Evolutionary conservation across 1,139 yeast genomes (phyloP), one percentile per base, ranked within the genome.

Genomic region (Wickerhamomyces sp.): DNA sequence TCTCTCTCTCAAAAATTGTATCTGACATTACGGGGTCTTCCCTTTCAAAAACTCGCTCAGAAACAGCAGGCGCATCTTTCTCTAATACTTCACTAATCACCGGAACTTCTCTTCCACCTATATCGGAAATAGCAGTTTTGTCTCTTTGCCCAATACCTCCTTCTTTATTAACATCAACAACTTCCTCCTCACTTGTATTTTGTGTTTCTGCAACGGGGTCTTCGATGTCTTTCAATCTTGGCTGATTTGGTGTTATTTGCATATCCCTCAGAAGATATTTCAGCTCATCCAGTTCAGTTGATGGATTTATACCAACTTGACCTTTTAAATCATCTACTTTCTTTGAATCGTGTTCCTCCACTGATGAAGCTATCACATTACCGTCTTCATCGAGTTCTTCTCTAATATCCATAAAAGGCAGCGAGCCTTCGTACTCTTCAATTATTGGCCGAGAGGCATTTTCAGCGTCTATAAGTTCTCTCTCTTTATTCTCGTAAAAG

Each of bases 381-480:
- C 78, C 96, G 11, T 83, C 78, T 1, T 84, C 95, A 55, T 88
- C 96, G 28, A 89, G 59, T 37, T 83, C 88, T 53, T 89, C 96
- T 34, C 80, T 70, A 16, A 88, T 88, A 39, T 88, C 96, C 79
- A 88, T 78, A 14, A 78, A 58, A 0, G 86, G 87, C 4, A 78
- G 54, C 0, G 68, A 75, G 20, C 57, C 59, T 10, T 49, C 53
- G 14, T 47, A 41, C 5, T 47, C 51, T 10, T 41, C 33, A n/a
- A n/a, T n/a, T n/a, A n/a, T n/a, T n/a, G n/a, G n/a, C n/a, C n/a
- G n/a, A 15, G 31, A 35, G 13, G 23, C 41, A 11, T 20, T 20
- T 6, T 14, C 16, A 13, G 8, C 29, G 4, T 26, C 38, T 22
- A 31, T 26, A 14, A 16, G n/a, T 24, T 21, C 13, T 21, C 34